A percentile compares a stretch with the other conserved stretches of the same genome.
phyloP scores from a whole-genome alignment of 2,329 filamentous ascomycete genomes.

The Aureobasidium sp. region DNA sequence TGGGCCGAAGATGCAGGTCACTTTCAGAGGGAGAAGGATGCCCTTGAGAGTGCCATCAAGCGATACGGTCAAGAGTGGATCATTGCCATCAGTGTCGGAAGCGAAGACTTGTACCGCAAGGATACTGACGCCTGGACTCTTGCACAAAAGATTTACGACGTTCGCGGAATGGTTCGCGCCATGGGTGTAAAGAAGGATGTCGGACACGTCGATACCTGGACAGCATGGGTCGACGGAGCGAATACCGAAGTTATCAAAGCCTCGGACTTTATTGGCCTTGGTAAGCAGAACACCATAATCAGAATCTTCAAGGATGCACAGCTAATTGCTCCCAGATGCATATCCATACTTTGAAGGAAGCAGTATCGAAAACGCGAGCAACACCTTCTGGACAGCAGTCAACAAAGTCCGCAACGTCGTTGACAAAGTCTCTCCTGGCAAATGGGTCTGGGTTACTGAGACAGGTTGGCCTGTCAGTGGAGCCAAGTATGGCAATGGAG shows the following conservation, averaged over 20 bases:
- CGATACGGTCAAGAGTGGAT: conserved; percentile 53
- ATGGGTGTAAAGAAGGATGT: conserved; percentile 43
- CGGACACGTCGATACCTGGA: conserved; percentile 65
- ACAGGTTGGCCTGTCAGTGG: conserved; percentile 59
- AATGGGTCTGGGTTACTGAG: conserved; percentile 38
- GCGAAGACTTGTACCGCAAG: conserved; percentile 59
- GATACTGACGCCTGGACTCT: conserved; percentile 37
- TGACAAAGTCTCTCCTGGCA: conserved; percentile 34
- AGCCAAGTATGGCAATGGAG: conserved; percentile 47
- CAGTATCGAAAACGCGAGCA: conserved; percentile 49
- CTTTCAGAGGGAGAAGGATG: conserved; percentile 55
- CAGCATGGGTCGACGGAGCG: conserved; percentile 45
- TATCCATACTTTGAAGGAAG: conserved; percentile 60
- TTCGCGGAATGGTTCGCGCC: conserved; percentile 46
- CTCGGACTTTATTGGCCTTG: conserved; percentile 53
- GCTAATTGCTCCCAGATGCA: conserved; percentile 43
- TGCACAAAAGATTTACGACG: conserved; percentile 44
- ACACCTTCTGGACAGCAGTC: conserved; percentile 46
- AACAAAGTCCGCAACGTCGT: conserved; percentile 35
- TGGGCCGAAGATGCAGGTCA: conserved; percentile 47
- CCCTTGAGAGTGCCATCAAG: conserved; percentile 50
- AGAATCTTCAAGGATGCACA: not conserved
- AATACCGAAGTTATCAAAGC: conserved; percentile 56
- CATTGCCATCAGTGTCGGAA: conserved; percentile 59
- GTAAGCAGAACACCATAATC: not conserved